Conservation (phyloP, 306 rosid genomes). For the Sicyos baderoa region DNA sequence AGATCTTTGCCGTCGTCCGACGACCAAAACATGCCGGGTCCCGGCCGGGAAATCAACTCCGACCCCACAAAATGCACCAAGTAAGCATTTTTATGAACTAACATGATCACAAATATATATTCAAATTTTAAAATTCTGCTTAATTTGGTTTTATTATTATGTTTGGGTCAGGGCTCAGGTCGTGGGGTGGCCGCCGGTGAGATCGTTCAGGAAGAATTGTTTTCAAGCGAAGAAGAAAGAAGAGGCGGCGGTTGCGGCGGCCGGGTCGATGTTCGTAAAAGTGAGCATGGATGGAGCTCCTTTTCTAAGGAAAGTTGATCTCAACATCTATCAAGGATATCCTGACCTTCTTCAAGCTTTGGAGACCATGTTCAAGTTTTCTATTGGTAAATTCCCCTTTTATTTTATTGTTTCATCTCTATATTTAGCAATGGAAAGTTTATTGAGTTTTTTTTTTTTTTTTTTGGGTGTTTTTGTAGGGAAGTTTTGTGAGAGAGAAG, state of each 20-base stretch:
- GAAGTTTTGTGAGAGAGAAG: constrained; percentile 32
- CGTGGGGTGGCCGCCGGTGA: constrained; percentile 54
- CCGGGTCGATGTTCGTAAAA: constrained; percentile 29
- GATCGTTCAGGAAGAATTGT: constrained; percentile 31
- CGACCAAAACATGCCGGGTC: neutral
- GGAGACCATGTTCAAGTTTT: constrained; percentile 47
- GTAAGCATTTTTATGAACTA: constrained; percentile 23
- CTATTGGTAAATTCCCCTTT: constrained; percentile 17
- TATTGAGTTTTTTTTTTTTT: neutral
- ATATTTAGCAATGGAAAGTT: neutral
- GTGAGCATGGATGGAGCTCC: constrained; percentile 58
- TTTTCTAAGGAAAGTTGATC: constrained; percentile 38
- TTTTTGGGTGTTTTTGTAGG: neutral
- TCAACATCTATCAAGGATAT: constrained; percentile 36
- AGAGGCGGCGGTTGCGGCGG: constrained; percentile 9
- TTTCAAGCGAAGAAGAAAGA: constrained; percentile 24
- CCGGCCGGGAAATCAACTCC: neutral
- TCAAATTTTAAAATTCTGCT: neutral
- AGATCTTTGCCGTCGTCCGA: constrained; percentile 24
- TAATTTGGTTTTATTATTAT: neutral
- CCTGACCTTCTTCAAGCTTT: constrained; percentile 38
- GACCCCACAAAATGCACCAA: constrained; percentile 21
- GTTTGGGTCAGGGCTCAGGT: constrained; percentile 26
- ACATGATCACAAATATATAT: no score
- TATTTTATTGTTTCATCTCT: neutral